Base-by-base conservation (phyloP, 345 rosid species). In the Hirschfeldia incana region DNA sequence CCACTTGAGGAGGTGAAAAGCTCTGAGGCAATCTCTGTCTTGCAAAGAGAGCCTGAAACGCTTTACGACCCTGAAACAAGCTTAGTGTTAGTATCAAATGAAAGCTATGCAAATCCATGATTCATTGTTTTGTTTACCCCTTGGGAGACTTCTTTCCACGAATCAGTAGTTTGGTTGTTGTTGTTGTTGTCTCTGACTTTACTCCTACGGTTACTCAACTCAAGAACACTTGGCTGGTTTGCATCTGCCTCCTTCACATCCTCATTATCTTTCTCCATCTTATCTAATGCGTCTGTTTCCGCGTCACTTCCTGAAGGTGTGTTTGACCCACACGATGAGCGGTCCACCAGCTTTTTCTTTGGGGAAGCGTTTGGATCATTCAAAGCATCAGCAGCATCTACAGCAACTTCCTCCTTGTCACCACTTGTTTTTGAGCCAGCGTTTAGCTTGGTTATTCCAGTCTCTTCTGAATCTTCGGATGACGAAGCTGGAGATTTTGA, bases 281-380 rank as follows among this genome's bases (percentile, higher is more conserved):
- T 91, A 78, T 85, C 88, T 65, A 91, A 82, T 33, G 89, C 91
- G 64, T 94, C 91, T 34, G 89, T 89, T 84, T 94, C 98, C 10
- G 86, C 86, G 37, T 94, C 98, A 72, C 97, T 91, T 76, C 94
- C 88, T 64, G 97, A 92, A 77, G 95, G 79, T 61, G 97, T 89
- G 82, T 94, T 92, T 72, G 98, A 94, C 63, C 97, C 97, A 81
- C 98, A 92, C 0, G 98, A 94, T 78, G 98, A 94, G 16, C 97
- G 94, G 44, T 92, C 91, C 82, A 85, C 91, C 61, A 73, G 92
- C 68, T 89, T 94, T 84, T 87, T 87, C 80, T 36, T 85, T 75
- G 84, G 86, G 26, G 85, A 66, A 83, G 78, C 75, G 86, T 85
- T 85, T 28, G 80, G 57, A 80, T 91, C 94, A 58, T 81, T 76